phyloP scores from a whole-genome alignment of 345 rosid genomes.

The Turritis glabra region DNA sequence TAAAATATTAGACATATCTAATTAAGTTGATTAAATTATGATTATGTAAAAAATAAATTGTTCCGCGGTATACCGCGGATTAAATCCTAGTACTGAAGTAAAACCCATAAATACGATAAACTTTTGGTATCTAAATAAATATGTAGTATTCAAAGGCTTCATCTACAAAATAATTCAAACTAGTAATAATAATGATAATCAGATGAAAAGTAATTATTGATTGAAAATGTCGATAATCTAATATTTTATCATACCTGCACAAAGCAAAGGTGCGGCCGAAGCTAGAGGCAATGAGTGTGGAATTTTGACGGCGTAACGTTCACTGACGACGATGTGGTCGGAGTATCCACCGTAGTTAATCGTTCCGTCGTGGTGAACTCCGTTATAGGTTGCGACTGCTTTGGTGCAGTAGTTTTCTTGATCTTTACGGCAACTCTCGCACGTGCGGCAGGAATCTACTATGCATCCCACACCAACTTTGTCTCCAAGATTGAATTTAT shows the following conservation, averaged over 20 bases:
- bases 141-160: too few relatives aligned
- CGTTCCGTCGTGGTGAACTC: slow-evolving; percentile 45
- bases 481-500: slow-evolving; percentile 52
- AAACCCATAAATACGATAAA: too few relatives aligned
- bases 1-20: too few relatives aligned
- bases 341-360: slow-evolving; percentile 66
- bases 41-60: too few relatives aligned
- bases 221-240: background rate
- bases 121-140: too few relatives aligned
- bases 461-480: slow-evolving; percentile 61
- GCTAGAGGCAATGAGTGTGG: slow-evolving; percentile 54
- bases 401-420: slow-evolving; percentile 61
- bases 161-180: too few relatives aligned
- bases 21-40: too few relatives aligned
- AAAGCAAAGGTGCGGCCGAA: slow-evolving; percentile 61
- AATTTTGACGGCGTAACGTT: slow-evolving; percentile 48
- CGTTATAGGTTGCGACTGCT: slow-evolving; percentile 43
- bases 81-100: too few relatives aligned
- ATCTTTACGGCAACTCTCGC: slow-evolving; percentile 48
- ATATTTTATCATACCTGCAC: slow-evolving; percentile 45
- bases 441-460: slow-evolving; percentile 54
- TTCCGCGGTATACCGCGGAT: too few relatives aligned
- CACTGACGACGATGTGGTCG: slow-evolving; percentile 53
- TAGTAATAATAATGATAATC: too few relatives aligned
- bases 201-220: too few relatives aligned